Conservation (phyloP, 2,329 filamentous ascomycete genomes). For the Pseudophaeomoniella oleicola region DNA sequence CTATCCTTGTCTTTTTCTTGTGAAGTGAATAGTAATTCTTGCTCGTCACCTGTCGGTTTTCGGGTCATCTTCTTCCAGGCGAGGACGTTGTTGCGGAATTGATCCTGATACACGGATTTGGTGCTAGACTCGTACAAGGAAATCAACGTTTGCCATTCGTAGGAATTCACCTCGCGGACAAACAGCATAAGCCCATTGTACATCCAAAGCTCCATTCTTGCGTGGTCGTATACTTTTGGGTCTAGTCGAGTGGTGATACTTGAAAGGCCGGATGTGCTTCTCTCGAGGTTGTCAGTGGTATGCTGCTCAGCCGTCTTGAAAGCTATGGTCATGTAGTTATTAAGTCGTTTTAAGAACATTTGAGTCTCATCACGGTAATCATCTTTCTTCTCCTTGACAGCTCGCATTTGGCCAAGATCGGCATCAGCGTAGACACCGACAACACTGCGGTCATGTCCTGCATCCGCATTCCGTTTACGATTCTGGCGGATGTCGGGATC, state of each 20-base stretch:
- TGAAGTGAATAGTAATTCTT: constrained; percentile 74
- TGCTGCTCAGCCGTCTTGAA: constrained; percentile 64
- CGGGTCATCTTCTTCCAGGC: constrained; percentile 69
- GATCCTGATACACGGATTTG: constrained; percentile 61
- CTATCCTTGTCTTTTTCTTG: constrained; percentile 80
- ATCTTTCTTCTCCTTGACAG: constrained; percentile 87
- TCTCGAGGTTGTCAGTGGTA: constrained; percentile 46
- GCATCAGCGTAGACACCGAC: constrained; percentile 54
- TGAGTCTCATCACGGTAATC: constrained; percentile 66
- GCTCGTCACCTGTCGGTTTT: constrained; percentile 62
- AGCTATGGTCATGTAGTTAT: constrained; percentile 66
- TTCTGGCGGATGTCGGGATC: constrained; percentile 60
- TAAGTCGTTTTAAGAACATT: constrained; percentile 63
- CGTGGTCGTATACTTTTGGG: constrained; percentile 52
- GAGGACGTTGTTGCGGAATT: constrained; percentile 63
- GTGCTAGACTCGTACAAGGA: constrained; percentile 67
- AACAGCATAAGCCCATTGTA: constrained; percentile 82
- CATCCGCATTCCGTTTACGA: constrained; percentile 33
- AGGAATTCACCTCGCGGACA: constrained; percentile 65
- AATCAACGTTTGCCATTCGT: constrained; percentile 69
- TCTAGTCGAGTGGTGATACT: constrained; percentile 50
- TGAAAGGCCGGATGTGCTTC: constrained; percentile 21
- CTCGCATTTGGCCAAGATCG: constrained; percentile 70
- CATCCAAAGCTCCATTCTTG: constrained; percentile 65
- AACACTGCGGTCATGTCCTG: constrained; percentile 18